Base-by-base conservation (phyloP, 1,139 yeast genomes). In the Meyerozyma elateridarum region DNA sequence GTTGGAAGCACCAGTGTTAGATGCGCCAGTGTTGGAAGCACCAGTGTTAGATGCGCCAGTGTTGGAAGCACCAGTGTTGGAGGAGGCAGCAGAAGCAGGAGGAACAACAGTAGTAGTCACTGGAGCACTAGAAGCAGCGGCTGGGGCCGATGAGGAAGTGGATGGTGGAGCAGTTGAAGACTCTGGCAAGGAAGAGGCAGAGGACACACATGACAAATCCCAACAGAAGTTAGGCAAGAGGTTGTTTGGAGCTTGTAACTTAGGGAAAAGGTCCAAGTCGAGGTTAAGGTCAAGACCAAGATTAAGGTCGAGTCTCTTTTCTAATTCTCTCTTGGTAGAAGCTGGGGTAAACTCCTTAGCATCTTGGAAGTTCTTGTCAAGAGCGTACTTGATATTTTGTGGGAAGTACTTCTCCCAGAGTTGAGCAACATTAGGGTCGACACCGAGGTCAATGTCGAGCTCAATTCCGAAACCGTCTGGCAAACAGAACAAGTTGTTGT, bases 181-280 rank as follows among this genome's bases (percentile, higher is more conserved):
- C 11, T 24, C 27, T 12, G n/a, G 9, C 9, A 18, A 24, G 8
- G 27, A 24, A 8, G 27, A 9, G 9, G 20, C 18, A 9, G 27
- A 24, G 12, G 29, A 16, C n/a, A 17, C 29, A 17, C 29, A 26
- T 20, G 11, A 20, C 21, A 17, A 17, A 9, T 22, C 13, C 29
- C 29, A 27, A 19, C 29, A 27, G 29, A 27, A 27, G 29, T 27
- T 27, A 11, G 29, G 29, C 29, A 27, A 27, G 15, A 11, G 11
- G 20, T 17, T 27, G 29, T 17, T 27, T 13, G 22, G 17, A 13
- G 29, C 29, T 13, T 18, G 22, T 22, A 17, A 27, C 18, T 14
- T 24, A 18, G 27, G 27, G 27, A 24, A 24, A 15, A 24, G 27
- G 8, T 24, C 27, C 8, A 24, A 15, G 27, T 24, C 27, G 17